Percentiles rank a stretch among this genome's conserved stretches.
These are phyloP conservation scores for Pichia nakasei DNA, from an alignment of 805 yeast species.

Conservation along the genomic window DNA sequence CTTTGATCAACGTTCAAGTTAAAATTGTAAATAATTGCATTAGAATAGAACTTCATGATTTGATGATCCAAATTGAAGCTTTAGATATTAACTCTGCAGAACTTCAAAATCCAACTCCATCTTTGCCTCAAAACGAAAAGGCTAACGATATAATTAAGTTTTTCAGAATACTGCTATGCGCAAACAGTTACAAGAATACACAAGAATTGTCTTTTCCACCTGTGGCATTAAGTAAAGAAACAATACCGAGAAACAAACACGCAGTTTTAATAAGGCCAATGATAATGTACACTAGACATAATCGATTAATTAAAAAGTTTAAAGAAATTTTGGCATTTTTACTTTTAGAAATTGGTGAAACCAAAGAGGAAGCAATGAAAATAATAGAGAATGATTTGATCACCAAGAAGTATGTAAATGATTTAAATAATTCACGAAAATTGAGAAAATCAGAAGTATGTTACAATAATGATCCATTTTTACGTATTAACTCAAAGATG, in stretches of 20 bases:
- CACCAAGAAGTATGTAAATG: conserved; percentile 15
- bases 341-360: conserved; percentile 9
- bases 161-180: conserved; percentile 53
- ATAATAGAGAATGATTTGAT: conserved; percentile 10
- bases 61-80: conserved; percentile 57
- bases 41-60: conserved; percentile 54
- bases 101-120: background rate
- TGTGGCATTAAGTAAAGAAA: conserved; percentile 31
- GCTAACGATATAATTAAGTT: conserved; percentile 49
- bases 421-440: conserved; percentile 9
- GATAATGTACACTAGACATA: conserved; percentile 51
- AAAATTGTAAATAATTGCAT: conserved; percentile 56
- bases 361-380: conserved; percentile 15
- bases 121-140: conserved; percentile 23
- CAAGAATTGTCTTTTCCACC: conserved; percentile 38
- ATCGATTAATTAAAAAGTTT: conserved; percentile 31
- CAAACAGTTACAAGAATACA: conserved; percentile 43
- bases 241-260: conserved; percentile 14
- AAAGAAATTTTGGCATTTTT: conserved; percentile 17
- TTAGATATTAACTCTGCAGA: background rate
- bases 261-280: conserved; percentile 43
- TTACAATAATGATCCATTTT: conserved; percentile 15
- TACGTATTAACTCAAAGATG: conserved; percentile 16
- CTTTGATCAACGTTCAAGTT: conserved; percentile 61
- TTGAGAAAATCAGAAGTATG: background rate